A percentile compares a stretch with the other conserved stretches of the same genome.
Evolutionary conservation across 495 filamentous ascomycete species (phyloP).

Genomic region (Trichoderma gamsii): DNA sequence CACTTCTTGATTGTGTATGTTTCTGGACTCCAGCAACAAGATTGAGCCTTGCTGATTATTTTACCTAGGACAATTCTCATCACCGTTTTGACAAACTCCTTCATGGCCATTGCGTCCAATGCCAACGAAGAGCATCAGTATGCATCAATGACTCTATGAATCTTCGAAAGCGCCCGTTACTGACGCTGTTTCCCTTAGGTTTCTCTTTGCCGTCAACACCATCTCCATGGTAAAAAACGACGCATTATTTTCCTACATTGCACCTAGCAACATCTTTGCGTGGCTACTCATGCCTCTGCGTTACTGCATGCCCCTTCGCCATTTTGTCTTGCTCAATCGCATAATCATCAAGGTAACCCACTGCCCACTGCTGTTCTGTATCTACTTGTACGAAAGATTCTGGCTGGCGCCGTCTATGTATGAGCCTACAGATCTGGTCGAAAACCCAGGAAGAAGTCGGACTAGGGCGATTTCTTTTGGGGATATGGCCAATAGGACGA

Average conservation of each 20-base stretch:
- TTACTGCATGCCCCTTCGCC: constrained; percentile 67
- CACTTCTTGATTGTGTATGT: constrained; percentile 81
- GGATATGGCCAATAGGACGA: constrained; percentile 41
- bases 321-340: constrained; percentile 76
- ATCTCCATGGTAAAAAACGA: constrained; percentile 97
- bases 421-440: constrained; percentile 68
- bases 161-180: background rate
- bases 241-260: constrained; percentile 84
- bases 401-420: constrained; percentile 64
- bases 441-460: constrained; percentile 33
- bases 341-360: constrained; percentile 86
- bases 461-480: constrained; percentile 49
- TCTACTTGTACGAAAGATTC: constrained; percentile 79
- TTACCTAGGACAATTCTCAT: constrained; percentile 67
- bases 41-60: constrained; percentile 20
- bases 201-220: constrained; percentile 87
- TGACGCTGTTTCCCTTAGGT: constrained; percentile 31
- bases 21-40: no score
- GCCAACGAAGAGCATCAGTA: constrained; percentile 84
- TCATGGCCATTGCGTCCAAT: constrained; percentile 89
- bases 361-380: constrained; percentile 74
- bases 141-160: constrained; percentile 14
- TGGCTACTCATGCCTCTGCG: constrained; percentile 79
- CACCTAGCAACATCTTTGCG: constrained; percentile 79
- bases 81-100: constrained; percentile 87